These are phyloP conservation scores for Rosa rugosa DNA, from an alignment of 306 rosid genomes.

Conservation along the genomic window DNA sequence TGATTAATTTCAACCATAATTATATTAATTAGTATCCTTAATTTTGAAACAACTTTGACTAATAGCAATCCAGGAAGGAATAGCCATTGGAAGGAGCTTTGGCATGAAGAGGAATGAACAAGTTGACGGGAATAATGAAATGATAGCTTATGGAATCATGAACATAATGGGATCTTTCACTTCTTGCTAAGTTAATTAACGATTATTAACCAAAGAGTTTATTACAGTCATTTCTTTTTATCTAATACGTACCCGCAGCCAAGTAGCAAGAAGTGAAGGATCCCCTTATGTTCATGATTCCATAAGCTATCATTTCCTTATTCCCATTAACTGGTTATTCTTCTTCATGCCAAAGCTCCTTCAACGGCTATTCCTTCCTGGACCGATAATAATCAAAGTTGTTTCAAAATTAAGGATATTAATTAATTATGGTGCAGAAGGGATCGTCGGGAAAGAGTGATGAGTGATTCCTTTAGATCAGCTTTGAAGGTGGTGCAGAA, in stretches of 20 bases:
- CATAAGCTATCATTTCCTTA: no score
- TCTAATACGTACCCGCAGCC: conserved; percentile 57
- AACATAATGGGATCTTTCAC: conserved; percentile 74
- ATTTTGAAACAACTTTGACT: background rate
- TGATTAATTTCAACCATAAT: background rate
- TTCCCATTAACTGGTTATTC: no score
- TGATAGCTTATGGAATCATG: conserved; percentile 89
- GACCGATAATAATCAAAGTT: no score
- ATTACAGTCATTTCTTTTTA: background rate
- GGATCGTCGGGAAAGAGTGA: no score
- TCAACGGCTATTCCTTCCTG: no score
- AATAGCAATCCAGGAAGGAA: conserved; percentile 67
- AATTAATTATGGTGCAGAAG: no score
- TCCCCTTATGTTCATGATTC: no score
- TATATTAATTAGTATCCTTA: background rate
- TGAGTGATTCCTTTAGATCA: conserved; percentile 47
- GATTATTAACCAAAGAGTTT: background rate
- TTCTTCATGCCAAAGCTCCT: no score
- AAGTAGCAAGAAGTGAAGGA: no score
- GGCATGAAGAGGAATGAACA: conserved; percentile 59
- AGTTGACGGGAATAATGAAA: conserved; percentile 92
- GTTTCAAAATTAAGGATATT: no score
- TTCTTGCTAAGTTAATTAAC: conserved; percentile 52
- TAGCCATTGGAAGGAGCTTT: conserved; percentile 93
- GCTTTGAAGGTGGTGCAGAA: conserved; percentile 40